Base-by-base conservation (phyloP, 768 basidiomycete species). In the Lactifluus rugatus region DNA sequence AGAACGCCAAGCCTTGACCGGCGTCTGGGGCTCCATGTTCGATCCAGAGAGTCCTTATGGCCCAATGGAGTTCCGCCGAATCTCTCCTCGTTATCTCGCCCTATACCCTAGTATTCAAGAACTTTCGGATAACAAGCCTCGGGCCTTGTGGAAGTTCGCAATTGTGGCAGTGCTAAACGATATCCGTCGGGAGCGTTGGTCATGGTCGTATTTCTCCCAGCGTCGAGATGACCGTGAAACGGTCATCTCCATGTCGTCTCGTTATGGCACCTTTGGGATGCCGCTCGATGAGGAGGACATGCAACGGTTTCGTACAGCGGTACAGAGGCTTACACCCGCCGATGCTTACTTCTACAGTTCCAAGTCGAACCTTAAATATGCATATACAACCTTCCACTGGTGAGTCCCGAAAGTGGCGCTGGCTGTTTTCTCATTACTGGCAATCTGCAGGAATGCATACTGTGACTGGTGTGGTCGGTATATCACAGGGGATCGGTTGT, bases 91-190 rank as follows among this genome's bases (percentile, higher is more conserved):
- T 31, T 41, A 66, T 28, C 49, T 70, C 26, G 54, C 66, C 6
- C 67, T 67, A 42, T 57, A 61, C 26, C 70, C 71, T 2, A 51
- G 65, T 2, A 65, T 69, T 19, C 44, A 59, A 10, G 65, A 62
- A 34, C 58, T 70, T 19, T 44, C 50, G 23, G 46, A 51, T 10
- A 67, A 67, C 56, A 65, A 60, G 51, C n/a, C 70, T 5, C 66
- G 65, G 11, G 67, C 69, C 7, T 50, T 67, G n/a, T 73, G 70
- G 72, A 55, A 42, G 6, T 72, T 65, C 46, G 72, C 72, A 11
- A 66, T 68, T 28, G 37, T 37, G 0, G 67, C 69, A 7, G 65
- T 67, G 2, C 47, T 50, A 6, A 50, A 60, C 34, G 57, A 65
- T 14, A 48, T 73, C 4, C 64, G 66, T 3, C 60, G 66, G 37